A percentile compares a stretch with the other conserved stretches of the same genome.
These are phyloP conservation scores for Paramyrothecium roridum DNA, from an alignment of 2,329 filamentous ascomycete species.

Conservation along the genomic window DNA sequence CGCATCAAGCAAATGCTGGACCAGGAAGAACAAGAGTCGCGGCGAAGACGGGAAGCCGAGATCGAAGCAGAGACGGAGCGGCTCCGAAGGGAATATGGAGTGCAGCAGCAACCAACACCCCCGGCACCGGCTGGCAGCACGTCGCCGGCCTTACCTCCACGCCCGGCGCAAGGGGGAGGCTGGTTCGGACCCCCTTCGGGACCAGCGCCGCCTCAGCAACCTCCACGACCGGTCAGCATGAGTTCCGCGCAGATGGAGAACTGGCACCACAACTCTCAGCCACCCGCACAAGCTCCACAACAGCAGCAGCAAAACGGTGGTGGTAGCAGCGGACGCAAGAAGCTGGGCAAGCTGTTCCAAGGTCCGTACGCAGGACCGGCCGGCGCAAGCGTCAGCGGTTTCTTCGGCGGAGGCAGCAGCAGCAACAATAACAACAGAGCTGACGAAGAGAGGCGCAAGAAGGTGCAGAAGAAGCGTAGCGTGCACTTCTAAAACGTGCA, in stretches of 20 bases:
- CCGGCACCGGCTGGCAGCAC: conserved; percentile 14
- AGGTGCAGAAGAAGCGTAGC: conserved; percentile 46
- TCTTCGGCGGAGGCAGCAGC: conserved; percentile 27
- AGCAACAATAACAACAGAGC: conserved; percentile 17
- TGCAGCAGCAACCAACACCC: conserved; percentile 40
- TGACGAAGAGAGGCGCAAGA: conserved; percentile 36
- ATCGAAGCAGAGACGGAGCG: conserved; percentile 82
- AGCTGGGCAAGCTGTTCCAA: conserved; percentile 24
- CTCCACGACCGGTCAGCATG: conserved; percentile 45
- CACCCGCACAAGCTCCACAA: conserved; percentile 13
- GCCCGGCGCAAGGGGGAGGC: conserved; percentile 17
- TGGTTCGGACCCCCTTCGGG: conserved; percentile 8
- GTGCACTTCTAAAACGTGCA: conserved; percentile 41
- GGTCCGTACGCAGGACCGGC: conserved; percentile 33
- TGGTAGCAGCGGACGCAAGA: conserved; percentile 17
- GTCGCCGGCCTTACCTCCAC: conserved; percentile 30
- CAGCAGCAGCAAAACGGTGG: conserved; percentile 8
- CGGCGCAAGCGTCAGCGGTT: conserved; percentile 43
- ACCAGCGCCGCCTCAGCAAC: conserved; percentile 26
- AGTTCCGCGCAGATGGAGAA: conserved; percentile 29
- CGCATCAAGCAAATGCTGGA: conserved; percentile 64
- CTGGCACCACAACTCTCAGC: conserved; percentile 1
- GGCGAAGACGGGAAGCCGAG: conserved; percentile 49
- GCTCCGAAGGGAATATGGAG: conserved; percentile 65
- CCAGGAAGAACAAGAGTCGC: conserved; percentile 58